Percentiles rank a stretch among this genome's conserved stretches.
phyloP scores from a whole-genome alignment of 2,329 filamentous ascomycete genomes.

The Phaeosphaeriaceae sp. region DNA sequence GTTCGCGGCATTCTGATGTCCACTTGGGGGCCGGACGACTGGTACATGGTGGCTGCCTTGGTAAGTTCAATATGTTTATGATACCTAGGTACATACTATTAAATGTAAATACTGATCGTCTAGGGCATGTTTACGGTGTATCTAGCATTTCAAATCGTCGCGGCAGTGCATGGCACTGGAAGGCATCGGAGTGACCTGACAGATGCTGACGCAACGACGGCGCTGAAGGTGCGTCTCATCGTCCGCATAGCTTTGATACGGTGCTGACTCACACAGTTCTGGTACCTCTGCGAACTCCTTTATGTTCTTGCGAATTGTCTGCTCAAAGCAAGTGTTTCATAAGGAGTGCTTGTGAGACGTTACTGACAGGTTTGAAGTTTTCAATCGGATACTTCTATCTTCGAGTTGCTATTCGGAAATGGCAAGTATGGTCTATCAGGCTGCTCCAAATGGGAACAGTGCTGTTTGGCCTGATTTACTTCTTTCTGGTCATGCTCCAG shows the following conservation, averaged over 20 bases:
- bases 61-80: conserved; percentile 16
- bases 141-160: conserved; percentile 48
- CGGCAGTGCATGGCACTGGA: conserved; percentile 50
- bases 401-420: conserved; percentile 55
- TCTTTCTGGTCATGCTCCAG: conserved; percentile 61
- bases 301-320: conserved; percentile 59
- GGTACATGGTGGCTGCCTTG: conserved; percentile 49
- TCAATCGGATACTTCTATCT: conserved; percentile 63
- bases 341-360: background rate
- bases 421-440: conserved; percentile 57
- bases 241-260: background rate
- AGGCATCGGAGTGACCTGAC: conserved; percentile 44
- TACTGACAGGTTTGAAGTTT: conserved; percentile 38
- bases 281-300: conserved; percentile 64
- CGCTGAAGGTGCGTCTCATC: conserved; percentile 30
- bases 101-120: conserved; percentile 3
- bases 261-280: conserved; percentile 47
- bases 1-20: conserved; percentile 47
- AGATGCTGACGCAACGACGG: conserved; percentile 35
- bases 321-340: conserved; percentile 37
- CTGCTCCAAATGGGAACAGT: conserved; percentile 55
- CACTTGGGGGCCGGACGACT: conserved; percentile 51
- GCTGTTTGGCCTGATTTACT: conserved; percentile 56
- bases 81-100: background rate
- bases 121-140: conserved; percentile 49